Conservation (phyloP, 2,329 filamentous ascomycete species). For the Pseudogymnoascus sp. region DNA sequence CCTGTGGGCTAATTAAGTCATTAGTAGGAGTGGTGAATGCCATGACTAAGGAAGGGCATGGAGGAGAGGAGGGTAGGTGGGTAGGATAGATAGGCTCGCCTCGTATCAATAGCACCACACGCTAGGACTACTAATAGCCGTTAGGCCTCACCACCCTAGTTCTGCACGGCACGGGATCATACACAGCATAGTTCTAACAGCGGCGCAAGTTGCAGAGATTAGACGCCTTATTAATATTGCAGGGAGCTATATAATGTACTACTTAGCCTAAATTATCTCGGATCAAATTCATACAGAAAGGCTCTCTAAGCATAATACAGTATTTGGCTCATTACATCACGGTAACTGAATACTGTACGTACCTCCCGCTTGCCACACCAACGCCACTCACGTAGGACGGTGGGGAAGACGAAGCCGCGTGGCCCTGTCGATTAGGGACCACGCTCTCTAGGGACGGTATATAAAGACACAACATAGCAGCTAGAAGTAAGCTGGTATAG, state of each 20-base stretch:
- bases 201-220: not conserved
- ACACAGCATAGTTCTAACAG: not conserved
- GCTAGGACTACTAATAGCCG: not conserved
- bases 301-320: not conserved
- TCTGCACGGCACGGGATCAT: not conserved
- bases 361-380: not conserved
- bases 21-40: not conserved
- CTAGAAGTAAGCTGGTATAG: not conserved
- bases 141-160: not conserved
- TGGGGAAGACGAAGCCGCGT: not conserved
- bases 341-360: not conserved
- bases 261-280: not conserved
- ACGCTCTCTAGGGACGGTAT: not conserved
- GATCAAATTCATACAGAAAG: not conserved
- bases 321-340: not conserved
- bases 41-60: not conserved
- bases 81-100: not conserved
- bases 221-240: not conserved
- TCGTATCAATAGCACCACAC: not conserved
- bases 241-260: not conserved
- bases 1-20: not conserved
- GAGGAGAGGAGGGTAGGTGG: not conserved
- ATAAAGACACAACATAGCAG: not conserved
- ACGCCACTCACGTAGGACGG: not conserved
- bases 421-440: not conserved